Conservation (phyloP, 2,329 filamentous ascomycete species). For the Epichloe sibirici region DNA sequence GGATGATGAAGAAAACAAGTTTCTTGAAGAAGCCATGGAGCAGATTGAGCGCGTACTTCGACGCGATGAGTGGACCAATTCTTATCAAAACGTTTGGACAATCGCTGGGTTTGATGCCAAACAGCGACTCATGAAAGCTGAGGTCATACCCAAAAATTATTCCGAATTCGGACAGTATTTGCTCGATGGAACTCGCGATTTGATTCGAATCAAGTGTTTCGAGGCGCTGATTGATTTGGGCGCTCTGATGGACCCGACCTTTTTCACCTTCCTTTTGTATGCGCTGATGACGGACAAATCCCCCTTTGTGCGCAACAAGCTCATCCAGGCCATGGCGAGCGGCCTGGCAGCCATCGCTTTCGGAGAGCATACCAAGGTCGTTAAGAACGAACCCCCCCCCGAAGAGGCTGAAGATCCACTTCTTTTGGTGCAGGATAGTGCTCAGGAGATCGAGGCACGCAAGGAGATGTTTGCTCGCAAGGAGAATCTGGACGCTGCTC, state of each 20-base stretch:
- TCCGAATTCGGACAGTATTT: slow-evolving; percentile 51
- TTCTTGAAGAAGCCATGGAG: slow-evolving; percentile 40
- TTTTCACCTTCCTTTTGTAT: slow-evolving; percentile 45
- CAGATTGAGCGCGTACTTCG: slow-evolving; percentile 56
- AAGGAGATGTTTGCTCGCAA: slow-evolving; percentile 53
- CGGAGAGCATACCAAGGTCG: slow-evolving; percentile 41
- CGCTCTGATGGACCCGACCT: slow-evolving; percentile 39
- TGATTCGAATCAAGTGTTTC: slow-evolving; percentile 54
- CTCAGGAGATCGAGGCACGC: slow-evolving; percentile 41
- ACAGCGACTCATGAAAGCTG: slow-evolving; percentile 49
- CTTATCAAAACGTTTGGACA: slow-evolving; percentile 57
- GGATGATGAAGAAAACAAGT: slow-evolving; percentile 33
- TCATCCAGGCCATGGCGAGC: slow-evolving; percentile 46
- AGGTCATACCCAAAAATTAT: slow-evolving; percentile 41
- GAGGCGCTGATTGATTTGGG: slow-evolving; percentile 53
- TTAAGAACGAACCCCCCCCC: slow-evolving; percentile 24
- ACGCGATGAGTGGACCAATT: slow-evolving; percentile 57
- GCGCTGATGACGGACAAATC: slow-evolving; percentile 50
- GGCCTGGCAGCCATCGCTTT: slow-evolving; percentile 53
- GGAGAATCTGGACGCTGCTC: slow-evolving; percentile 47
- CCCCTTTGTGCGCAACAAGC: slow-evolving; percentile 46
- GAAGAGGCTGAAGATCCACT: slow-evolving; percentile 24
- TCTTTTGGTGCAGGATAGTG: slow-evolving; percentile 30
- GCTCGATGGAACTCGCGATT: slow-evolving; percentile 49
- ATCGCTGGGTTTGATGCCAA: slow-evolving; percentile 50